Evolutionary conservation across 148 eudicot genomes (phyloP), one percentile per base, ranked within the genome.

Genomic region (Rhododendron ovatum): DNA sequence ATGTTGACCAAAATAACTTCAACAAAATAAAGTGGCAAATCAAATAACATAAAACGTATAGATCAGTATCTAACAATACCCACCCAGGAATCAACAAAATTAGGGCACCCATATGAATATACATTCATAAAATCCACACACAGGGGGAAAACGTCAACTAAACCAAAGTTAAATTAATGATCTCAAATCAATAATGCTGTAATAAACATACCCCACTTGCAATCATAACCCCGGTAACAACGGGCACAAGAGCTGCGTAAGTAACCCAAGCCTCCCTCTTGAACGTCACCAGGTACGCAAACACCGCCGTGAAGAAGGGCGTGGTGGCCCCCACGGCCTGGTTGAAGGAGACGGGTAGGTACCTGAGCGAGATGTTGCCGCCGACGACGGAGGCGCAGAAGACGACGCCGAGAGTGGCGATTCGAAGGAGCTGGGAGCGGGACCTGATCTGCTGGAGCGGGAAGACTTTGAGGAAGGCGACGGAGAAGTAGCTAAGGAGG

Each of bases 251-350:
- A 84, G 95, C 93, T 85, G 87, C 88, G 89, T 96, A 96, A 26
- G 98, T 95, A 69, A 93, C 85, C 94, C 96, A 96, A 85, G 93
- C 93, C 87, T 96, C 99, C 85, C 94, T 90, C 91, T 95, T 96
- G 79, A 91, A 88, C 67, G 96, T 95, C 90, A 94, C 92, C 59
- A 96, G 71, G 88, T 92, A 96, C 20, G 99, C 99, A 85, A 96
- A 96, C 84, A 96, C 67, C 5, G 99, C 98, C 3, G 99, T 96
- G 83, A 96, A 96, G 80, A 96, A 96, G 33, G 99, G 99, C n/a
- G 99, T 96, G 33, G 99, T 96, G 7, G 99, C 99, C 79, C 99
- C 99, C 3, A 96, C 96, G 73, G 99, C 99, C 89, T 96, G 99
- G 90, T 96, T 96, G 84, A 96, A 96, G 0, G 98, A 94, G 47